phyloP scores from a whole-genome alignment of 345 rosid species.

The Brassica rapa region DNA sequence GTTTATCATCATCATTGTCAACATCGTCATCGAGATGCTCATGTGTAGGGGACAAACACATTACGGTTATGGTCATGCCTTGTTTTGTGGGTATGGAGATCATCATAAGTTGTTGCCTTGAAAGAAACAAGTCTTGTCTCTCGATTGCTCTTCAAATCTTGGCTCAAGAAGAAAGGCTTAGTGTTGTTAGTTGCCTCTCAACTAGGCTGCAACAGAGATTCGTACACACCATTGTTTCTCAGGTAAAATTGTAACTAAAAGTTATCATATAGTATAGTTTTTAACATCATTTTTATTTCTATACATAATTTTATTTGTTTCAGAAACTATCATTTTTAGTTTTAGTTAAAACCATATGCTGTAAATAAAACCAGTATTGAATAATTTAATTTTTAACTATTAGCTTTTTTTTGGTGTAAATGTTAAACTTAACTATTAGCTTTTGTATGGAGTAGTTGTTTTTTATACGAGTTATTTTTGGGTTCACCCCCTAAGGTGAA shows the following conservation, averaged over 20 bases:
- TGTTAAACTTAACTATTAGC: too few species aligned
- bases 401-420: neutral
- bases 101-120: conserved; percentile 32
- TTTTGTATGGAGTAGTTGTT: neutral
- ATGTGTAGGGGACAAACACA: conserved; percentile 32
- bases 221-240: conserved; percentile 34
- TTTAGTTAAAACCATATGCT: too few species aligned
- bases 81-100: conserved; percentile 36
- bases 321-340: neutral
- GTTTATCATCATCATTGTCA: conserved; percentile 26
- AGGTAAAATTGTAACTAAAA: conserved; percentile 20
- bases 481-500: too few species aligned
- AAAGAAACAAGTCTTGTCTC: conserved; percentile 33
- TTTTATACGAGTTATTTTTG: neutral
- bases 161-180: conserved; percentile 22
- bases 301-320: neutral
- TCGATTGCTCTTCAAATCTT: conserved; percentile 32
- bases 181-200: conserved; percentile 36
- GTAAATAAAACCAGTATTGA: neutral
- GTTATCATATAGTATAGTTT: neutral
- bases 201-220: conserved; percentile 26
- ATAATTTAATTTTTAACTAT: neutral
- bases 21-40: conserved; percentile 25
- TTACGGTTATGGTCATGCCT: conserved; percentile 26
- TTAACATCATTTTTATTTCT: neutral